Conservation (phyloP, 2,329 filamentous ascomycete species). For the Mollisiaceae sp. region DNA sequence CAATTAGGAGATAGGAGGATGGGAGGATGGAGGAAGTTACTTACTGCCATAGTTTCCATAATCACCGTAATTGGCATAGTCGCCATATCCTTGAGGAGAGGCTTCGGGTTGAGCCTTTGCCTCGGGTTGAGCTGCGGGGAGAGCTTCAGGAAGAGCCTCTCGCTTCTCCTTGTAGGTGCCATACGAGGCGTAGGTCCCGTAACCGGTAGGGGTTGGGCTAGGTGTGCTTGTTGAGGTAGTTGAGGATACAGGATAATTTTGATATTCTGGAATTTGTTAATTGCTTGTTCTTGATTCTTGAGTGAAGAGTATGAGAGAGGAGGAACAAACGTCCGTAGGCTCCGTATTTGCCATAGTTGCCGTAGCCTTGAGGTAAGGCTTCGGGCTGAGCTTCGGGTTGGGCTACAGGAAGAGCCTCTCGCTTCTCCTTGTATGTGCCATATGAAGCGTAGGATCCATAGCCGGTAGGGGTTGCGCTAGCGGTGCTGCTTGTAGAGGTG, state of each 20-base stretch:
- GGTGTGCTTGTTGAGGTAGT: slow-evolving; percentile 1
- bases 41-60: too few relatives aligned
- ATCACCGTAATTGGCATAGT: background rate
- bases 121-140: too few relatives aligned
- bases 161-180: slow-evolving; percentile 15
- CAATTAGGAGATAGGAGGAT: too few relatives aligned
- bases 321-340: too few relatives aligned
- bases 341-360: background rate
- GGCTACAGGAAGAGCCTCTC: background rate
- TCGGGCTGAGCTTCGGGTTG: too few relatives aligned
- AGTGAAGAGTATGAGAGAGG: too few relatives aligned
- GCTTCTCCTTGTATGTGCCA: slow-evolving; percentile 15
- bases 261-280: too few relatives aligned
- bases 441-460: slow-evolving; percentile 17
- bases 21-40: too few relatives aligned
- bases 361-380: background rate
- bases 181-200: slow-evolving; percentile 14
- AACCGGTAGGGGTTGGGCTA: slow-evolving; percentile 14
- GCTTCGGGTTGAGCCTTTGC: too few relatives aligned
- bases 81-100: background rate
- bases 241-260: background rate
- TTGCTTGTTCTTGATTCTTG: too few relatives aligned
- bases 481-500: slow-evolving; percentile 2
- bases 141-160: background rate
- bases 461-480: slow-evolving; percentile 9